phyloP scores from a whole-genome alignment of 1,139 yeast genomes.

The Meyerozyma sp. region DNA sequence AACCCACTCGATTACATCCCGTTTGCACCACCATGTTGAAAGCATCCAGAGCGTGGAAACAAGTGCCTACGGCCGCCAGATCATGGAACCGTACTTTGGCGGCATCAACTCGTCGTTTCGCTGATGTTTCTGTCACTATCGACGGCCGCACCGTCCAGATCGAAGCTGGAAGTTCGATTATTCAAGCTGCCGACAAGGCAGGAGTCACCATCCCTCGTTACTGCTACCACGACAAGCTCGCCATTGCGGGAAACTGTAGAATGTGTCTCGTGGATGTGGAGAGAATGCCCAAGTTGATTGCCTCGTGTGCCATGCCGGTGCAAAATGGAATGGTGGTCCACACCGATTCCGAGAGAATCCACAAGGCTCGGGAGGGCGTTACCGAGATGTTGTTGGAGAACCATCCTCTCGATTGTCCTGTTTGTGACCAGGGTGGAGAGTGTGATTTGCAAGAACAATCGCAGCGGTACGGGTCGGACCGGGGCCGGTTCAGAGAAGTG shows the following conservation, averaged over 20 bases:
- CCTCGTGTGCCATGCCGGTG: conserved; percentile 90
- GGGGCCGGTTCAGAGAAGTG: conserved; percentile 80
- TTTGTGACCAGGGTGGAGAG: conserved; percentile 94
- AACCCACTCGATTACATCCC: not conserved
- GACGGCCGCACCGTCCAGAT: conserved; percentile 75
- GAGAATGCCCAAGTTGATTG: conserved; percentile 85
- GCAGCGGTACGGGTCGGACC: conserved; percentile 76
- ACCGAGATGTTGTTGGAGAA: conserved; percentile 85
- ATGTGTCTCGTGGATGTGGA: conserved; percentile 92
- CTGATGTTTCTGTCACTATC: conserved; percentile 69
- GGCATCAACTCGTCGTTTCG: conserved; percentile 17
- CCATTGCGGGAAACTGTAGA: conserved; percentile 93
- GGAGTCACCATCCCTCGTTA: conserved; percentile 86
- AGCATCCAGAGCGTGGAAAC: conserved; percentile 13
- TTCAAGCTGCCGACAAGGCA: conserved; percentile 90
- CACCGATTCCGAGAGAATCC: conserved; percentile 75
- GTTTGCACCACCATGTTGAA: conserved; percentile 11
- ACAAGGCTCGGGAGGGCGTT: conserved; percentile 85
- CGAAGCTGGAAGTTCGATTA: conserved; percentile 84
- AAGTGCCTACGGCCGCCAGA: not conserved
- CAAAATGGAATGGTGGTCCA: conserved; percentile 85
- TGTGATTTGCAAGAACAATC: conserved; percentile 91
- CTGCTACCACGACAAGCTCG: conserved; percentile 88
- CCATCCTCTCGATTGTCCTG: conserved; percentile 91
- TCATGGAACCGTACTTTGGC: conserved; percentile 2